phyloP scores from a whole-genome alignment of 495 filamentous ascomycete species.

The Daldinia grandis region DNA sequence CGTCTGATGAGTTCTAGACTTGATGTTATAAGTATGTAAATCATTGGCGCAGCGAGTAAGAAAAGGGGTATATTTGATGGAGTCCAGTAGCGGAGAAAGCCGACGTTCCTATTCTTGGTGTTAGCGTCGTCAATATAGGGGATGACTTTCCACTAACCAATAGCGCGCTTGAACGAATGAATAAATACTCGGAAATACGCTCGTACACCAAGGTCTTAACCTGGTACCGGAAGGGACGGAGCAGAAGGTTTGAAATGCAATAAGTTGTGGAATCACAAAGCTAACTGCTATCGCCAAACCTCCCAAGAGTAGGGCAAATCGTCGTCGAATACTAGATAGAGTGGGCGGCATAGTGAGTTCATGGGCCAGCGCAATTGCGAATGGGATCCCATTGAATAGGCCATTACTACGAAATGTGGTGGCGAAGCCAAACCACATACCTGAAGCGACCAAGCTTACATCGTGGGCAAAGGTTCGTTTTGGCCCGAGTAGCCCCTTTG shows the following conservation, averaged over 20 bases:
- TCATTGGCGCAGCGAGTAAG: constrained; percentile 79
- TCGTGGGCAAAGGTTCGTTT: constrained; percentile 37
- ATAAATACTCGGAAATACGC: constrained; percentile 82
- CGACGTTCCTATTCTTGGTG: constrained; percentile 70
- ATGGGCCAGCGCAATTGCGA: constrained; percentile 51
- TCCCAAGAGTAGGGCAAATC: constrained; percentile 65
- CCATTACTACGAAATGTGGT: constrained; percentile 87
- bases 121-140: constrained; percentile 21
- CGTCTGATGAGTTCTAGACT: constrained; percentile 56
- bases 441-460: constrained; percentile 64
- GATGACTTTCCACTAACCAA: constrained; percentile 64
- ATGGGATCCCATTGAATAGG: constrained; percentile 76
- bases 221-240: constrained; percentile 36
- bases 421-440: constrained; percentile 74
- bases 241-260: constrained; percentile 82
- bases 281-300: constrained; percentile 73
- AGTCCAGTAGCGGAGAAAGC: constrained; percentile 92
- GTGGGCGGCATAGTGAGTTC: constrained; percentile 61
- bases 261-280: constrained; percentile 72
- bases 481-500: constrained; percentile 56
- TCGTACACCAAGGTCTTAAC: constrained; percentile 76
- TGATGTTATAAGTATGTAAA: constrained; percentile 72
- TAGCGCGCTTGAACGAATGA: constrained; percentile 87
- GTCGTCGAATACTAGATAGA: constrained; percentile 52
- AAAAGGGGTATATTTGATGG: constrained; percentile 88